These are phyloP conservation scores for Moesziomyces sp. DNA, from an alignment of 1,284 basidiomycete species.

Conservation along the genomic window DNA sequence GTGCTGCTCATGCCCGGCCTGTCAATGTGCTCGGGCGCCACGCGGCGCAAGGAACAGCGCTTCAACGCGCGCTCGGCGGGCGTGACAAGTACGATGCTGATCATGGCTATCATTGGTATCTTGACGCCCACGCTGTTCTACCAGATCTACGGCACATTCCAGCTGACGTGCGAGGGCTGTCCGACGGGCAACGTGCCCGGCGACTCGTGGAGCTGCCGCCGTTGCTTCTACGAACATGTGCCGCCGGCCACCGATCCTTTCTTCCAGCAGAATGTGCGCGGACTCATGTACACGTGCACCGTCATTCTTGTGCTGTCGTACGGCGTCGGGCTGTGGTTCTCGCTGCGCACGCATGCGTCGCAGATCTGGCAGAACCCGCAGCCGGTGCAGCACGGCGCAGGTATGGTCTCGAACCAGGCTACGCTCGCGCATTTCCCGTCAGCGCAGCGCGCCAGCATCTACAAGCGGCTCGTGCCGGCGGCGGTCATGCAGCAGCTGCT, in stretches of 20 bases:
- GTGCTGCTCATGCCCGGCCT: constrained; percentile 96
- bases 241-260: constrained; percentile 93
- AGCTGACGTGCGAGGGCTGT: constrained; percentile 91
- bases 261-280: constrained; percentile 94
- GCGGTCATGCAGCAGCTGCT: constrained; percentile 61
- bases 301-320: constrained; percentile 90
- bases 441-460: constrained; percentile 77
- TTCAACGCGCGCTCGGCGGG: constrained; percentile 99
- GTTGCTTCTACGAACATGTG: constrained; percentile 94
- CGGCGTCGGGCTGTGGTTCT: constrained; percentile 97
- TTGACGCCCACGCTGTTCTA: constrained; percentile 97
- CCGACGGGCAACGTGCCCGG: constrained; percentile 69
- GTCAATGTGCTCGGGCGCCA: constrained; percentile 95
- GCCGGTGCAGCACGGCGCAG: constrained; percentile 41
- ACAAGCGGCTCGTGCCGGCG: constrained; percentile 74
- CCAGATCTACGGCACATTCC: constrained; percentile 98
- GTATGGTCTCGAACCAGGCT: constrained; percentile 55
- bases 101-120: constrained; percentile 99
- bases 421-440: constrained; percentile 44
- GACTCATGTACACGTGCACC: constrained; percentile 93
- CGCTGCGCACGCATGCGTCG: constrained; percentile 93
- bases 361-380: constrained; percentile 96
- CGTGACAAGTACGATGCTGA: constrained; percentile 98
- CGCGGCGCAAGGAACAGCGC: constrained; percentile 91
- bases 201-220: constrained; percentile 80